phyloP scores from a whole-genome alignment of 108 stramenopile genomes.

The Cyclotella cryptica region DNA sequence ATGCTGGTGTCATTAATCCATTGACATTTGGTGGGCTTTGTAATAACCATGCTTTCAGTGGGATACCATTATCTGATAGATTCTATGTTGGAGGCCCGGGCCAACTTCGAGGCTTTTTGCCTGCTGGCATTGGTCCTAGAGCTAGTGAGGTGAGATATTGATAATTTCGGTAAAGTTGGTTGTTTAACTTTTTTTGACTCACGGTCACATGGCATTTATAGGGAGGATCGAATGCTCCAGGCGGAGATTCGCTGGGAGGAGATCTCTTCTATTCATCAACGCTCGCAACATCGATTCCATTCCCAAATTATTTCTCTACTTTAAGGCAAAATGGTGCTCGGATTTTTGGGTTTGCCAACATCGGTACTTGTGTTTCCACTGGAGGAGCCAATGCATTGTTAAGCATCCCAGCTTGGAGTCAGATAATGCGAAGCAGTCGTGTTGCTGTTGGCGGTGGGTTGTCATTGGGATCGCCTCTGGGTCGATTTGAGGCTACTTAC shows the following conservation, averaged over 20 bases:
- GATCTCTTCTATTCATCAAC: slow-evolving; percentile 80
- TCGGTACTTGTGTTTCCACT: slow-evolving; percentile 64
- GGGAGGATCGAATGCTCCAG: slow-evolving; percentile 66
- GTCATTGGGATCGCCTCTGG: slow-evolving; percentile 70
- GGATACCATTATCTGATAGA: slow-evolving; percentile 68
- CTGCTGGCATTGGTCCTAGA: slow-evolving; percentile 83
- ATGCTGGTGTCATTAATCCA: slow-evolving; percentile 58
- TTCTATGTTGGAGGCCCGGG: slow-evolving; percentile 86
- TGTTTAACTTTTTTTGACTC: neutral
- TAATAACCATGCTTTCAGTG: slow-evolving; percentile 37
- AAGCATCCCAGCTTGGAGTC: slow-evolving; percentile 28
- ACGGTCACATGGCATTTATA: neutral
- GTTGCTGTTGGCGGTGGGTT: slow-evolving; percentile 76
- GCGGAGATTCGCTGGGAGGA: slow-evolving; percentile 85
- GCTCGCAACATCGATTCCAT: slow-evolving; percentile 62
- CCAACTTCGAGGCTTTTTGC: slow-evolving; percentile 81
- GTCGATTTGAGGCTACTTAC: slow-evolving; percentile 81
- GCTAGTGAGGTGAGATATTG: slow-evolving; percentile 35
- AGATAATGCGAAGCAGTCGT: slow-evolving; percentile 62
- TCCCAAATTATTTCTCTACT: slow-evolving; percentile 50
- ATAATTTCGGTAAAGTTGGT: neutral
- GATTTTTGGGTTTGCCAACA: slow-evolving; percentile 81
- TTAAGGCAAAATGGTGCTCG: slow-evolving; percentile 68
- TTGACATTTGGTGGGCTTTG: slow-evolving; percentile 73
- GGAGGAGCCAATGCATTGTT: slow-evolving; percentile 7